Conservation (phyloP, 1,139 yeast species). For the Sugiyamaella pinicola region DNA sequence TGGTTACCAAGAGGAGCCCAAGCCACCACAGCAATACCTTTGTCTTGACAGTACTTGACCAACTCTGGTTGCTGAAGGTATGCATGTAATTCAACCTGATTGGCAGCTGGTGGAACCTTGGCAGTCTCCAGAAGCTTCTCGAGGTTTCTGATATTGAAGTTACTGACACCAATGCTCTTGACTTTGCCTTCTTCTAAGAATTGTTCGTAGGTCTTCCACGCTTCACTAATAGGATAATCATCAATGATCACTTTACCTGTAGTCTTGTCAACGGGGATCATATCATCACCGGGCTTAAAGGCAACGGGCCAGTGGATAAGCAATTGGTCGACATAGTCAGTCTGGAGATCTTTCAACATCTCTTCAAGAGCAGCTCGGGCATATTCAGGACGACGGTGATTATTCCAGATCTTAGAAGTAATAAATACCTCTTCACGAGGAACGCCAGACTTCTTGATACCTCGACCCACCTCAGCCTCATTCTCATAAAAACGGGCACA, state of each 20-base stretch:
- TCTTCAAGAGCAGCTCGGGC: conserved; percentile 58
- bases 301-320: conserved; percentile 69
- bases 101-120: conserved; percentile 70
- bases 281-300: conserved; percentile 53
- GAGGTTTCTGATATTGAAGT: conserved; percentile 71
- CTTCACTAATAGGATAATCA: conserved; percentile 63
- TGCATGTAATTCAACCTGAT: conserved; percentile 91
- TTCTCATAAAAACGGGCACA: conserved; percentile 61
- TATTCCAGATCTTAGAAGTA: conserved; percentile 83
- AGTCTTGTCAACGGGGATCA: conserved; percentile 68
- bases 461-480: conserved; percentile 59
- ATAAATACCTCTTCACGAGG: conserved; percentile 68
- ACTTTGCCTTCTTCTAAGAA: conserved; percentile 61
- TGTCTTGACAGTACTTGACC: conserved; percentile 59
- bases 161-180: conserved; percentile 78
- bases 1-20: conserved; percentile 66
- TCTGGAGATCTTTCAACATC: conserved; percentile 61
- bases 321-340: conserved; percentile 72
- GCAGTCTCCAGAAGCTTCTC: conserved; percentile 72
- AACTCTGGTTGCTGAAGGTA: conserved; percentile 75
- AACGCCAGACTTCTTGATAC: conserved; percentile 35
- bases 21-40: conserved; percentile 70
- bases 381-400: conserved; percentile 59
- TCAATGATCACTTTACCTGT: conserved; percentile 53
- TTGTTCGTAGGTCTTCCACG: conserved; percentile 34